Evolutionary conservation across 805 yeast genomes (phyloP).

Genomic region (Candida tammaniensis): DNA sequence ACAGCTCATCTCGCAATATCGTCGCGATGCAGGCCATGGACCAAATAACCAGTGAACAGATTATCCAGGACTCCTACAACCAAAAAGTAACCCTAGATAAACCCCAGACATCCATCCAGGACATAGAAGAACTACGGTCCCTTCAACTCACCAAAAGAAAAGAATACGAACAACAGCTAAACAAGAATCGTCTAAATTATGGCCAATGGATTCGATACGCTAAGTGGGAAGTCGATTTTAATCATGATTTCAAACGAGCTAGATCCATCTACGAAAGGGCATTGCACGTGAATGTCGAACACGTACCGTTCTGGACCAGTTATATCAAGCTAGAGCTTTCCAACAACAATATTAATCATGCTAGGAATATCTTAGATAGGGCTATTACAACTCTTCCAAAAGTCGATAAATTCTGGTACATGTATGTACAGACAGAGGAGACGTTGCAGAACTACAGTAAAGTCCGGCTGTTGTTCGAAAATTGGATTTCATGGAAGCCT

Average conservation of each 20-base stretch:
- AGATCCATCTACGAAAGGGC: conserved; percentile 89
- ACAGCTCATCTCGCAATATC: too few species aligned
- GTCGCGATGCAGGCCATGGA: too few species aligned
- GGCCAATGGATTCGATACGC: conserved; percentile 95
- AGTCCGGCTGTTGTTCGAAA: conserved; percentile 63
- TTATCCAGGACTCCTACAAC: conserved; percentile 34
- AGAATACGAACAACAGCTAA: conserved; percentile 83
- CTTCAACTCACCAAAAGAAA: conserved; percentile 72
- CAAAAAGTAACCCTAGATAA: conserved; percentile 22
- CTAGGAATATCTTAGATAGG: conserved; percentile 78
- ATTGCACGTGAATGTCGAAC: conserved; percentile 66
- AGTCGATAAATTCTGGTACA: conserved; percentile 83
- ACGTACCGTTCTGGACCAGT: conserved; percentile 82
- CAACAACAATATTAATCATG: conserved; percentile 76
- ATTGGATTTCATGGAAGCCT: conserved; percentile 85
- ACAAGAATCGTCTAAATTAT: conserved; percentile 75
- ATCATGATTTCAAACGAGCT: conserved; percentile 74
- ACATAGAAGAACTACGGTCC: conserved; percentile 77
- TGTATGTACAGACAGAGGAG: conserved; percentile 81
- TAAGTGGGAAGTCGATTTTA: conserved; percentile 72
- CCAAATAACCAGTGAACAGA: conserved; percentile 36
- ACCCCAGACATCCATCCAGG: conserved; percentile 45
- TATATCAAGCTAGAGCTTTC: conserved; percentile 79
- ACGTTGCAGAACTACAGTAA: conserved; percentile 60
- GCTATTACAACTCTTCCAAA: conserved; percentile 74